phyloP scores from a whole-genome alignment of 148 eudicot genomes.

The Chenopodium quinoa region DNA sequence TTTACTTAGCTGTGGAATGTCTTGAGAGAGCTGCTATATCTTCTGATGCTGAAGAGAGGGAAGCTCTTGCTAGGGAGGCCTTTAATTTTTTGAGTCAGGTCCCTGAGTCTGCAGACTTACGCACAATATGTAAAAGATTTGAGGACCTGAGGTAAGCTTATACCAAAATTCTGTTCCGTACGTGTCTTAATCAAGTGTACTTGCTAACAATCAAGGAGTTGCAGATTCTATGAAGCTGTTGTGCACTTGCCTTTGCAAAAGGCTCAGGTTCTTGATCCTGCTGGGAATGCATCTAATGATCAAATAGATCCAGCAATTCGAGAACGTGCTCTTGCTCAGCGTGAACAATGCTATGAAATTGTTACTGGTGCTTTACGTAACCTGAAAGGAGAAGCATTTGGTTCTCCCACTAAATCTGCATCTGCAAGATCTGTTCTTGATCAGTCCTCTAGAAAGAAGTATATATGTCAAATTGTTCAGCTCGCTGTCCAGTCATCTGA shows the following conservation, averaged over 20 bases:
- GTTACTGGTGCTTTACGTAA: slow-evolving; percentile 64
- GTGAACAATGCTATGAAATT: slow-evolving; percentile 92
- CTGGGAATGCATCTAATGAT: slow-evolving; percentile 87
- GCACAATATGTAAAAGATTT: slow-evolving; percentile 89
- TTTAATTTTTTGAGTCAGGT: slow-evolving; percentile 73
- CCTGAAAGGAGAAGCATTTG: slow-evolving; percentile 73
- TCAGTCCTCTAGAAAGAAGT: slow-evolving; percentile 68
- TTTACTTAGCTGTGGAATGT: slow-evolving; percentile 93
- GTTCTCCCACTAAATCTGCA: slow-evolving; percentile 64
- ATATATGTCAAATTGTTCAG: slow-evolving; percentile 88
- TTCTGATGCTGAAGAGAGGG: slow-evolving; percentile 68
- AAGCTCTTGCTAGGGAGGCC: slow-evolving; percentile 87
- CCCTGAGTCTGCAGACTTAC: slow-evolving; percentile 94
- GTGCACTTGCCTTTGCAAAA: slow-evolving; percentile 92
- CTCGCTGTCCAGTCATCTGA: slow-evolving; percentile 97
- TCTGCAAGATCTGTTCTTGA: slow-evolving; percentile 58
- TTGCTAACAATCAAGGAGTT: slow-evolving; percentile 15
- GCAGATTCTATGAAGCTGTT: slow-evolving; percentile 98
- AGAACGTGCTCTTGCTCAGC: slow-evolving; percentile 73
- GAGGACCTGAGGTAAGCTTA: slow-evolving; percentile 77
- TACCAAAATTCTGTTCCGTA: neutral
- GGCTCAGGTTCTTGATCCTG: slow-evolving; percentile 92
- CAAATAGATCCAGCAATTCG: slow-evolving; percentile 68
- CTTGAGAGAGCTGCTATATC: slow-evolving; percentile 94
- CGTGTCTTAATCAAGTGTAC: neutral